Base-by-base conservation (phyloP, 768 basidiomycete species). In the Mycena capillaripes region DNA sequence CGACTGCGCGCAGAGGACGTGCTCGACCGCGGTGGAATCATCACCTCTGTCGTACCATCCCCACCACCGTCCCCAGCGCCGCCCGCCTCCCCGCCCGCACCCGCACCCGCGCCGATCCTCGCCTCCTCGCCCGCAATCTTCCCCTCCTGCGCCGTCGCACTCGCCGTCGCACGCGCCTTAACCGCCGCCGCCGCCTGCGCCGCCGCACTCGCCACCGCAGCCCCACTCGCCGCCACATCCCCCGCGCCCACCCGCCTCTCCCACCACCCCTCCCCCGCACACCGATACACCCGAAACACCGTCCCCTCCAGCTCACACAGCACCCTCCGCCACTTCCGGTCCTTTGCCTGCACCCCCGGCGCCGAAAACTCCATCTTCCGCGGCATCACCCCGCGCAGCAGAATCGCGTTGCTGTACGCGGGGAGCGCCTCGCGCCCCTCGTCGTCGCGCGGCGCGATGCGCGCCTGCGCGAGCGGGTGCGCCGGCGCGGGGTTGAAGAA, bases 231-330 rank as follows among this genome's bases (percentile, higher is more conserved):
- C 52, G 82, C 81, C 32, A 86, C 83, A 80, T 94, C 92, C 27
- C 92, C 91, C n/a, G 89, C 93, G 0, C 94, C 94, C 17, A 95
- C 89, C 53, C 86, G 88, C 70, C 84, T 89, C 82, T 95, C 93
- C 93, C 93, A 95, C 93, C 93, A 93, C 71, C 89, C 89, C 72
- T 81, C 80, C 19, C 79, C 74, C 21, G 83, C 80, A 69, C 82
- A 89, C 71, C 87, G 87, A 80, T 95, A 96, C 68, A 98, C 86
- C 75, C 89, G 89, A 79, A 99, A 91, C 72, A 87, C 85, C n/a
- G 98, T 98, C 55, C 98, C 98, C 78, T 98, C 95, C 30, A 99
- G 83, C 76, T 97, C 94, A 78, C 95, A 95, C 74, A 97, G 87
- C 60, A 93, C 91, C 59, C 94, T 86, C 70, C 94, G 89, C 98